Conservation (phyloP, 495 filamentous ascomycete species). For the Entonaema liquescens region DNA sequence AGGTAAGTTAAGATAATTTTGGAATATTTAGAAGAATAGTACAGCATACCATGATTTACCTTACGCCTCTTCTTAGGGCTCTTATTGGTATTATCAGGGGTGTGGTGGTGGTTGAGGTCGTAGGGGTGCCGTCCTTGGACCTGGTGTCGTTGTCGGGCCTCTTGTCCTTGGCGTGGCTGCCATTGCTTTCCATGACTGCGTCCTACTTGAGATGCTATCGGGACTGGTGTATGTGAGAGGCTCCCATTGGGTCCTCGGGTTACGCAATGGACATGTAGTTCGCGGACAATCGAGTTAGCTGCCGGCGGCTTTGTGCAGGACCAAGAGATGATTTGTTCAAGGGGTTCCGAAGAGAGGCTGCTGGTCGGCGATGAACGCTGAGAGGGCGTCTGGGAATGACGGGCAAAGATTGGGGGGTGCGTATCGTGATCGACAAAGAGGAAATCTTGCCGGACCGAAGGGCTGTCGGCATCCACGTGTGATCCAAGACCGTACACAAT, state of each 20-base stretch:
- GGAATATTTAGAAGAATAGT: constrained; percentile 33
- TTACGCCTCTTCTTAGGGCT: constrained; percentile 97
- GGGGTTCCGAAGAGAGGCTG: constrained; percentile 37
- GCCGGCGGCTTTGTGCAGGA: constrained; percentile 60
- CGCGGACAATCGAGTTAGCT: constrained; percentile 57
- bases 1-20: constrained; percentile 48
- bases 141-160: constrained; percentile 58
- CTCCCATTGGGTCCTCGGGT: constrained; percentile 60
- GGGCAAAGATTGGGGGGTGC: constrained; percentile 26
- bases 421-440: constrained; percentile 43
- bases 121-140: constrained; percentile 54
- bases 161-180: constrained; percentile 59
- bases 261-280: constrained; percentile 61
- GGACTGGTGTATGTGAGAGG: constrained; percentile 44
- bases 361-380: constrained; percentile 32
- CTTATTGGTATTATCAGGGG: constrained; percentile 57
- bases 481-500: constrained; percentile 27
- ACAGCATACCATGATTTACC: constrained; percentile 93
- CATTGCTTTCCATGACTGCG: constrained; percentile 53
- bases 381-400: constrained; percentile 22
- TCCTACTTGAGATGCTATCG: constrained; percentile 46
- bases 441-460: constrained; percentile 37
- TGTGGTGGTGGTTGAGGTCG: constrained; percentile 49
- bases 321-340: constrained; percentile 44
- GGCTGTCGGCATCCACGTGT: constrained; percentile 41